A percentile compares a stretch with the other conserved stretches of the same genome.
Evolutionary conservation across 1,284 basidiomycete species (phyloP).

Genomic region (Trichosporon asahii): DNA sequence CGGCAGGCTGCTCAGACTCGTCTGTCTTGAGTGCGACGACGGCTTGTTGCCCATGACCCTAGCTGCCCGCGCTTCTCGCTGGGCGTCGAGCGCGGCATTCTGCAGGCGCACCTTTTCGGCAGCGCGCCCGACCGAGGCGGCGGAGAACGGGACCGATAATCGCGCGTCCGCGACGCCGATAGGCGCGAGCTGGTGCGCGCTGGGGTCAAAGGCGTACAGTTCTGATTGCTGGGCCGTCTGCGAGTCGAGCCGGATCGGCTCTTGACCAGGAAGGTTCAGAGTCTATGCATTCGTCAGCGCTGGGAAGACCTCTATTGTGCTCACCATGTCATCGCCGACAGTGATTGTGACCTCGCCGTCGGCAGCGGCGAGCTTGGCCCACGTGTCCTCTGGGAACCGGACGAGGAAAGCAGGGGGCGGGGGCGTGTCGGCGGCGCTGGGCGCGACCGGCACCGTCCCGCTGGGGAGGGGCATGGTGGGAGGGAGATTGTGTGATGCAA

Average conservation of each 20-base stretch:
- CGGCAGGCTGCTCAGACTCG: conserved; percentile 2
- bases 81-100: conserved; percentile 31
- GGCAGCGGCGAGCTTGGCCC: conserved; percentile 27
- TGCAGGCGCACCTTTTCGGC: conserved; percentile 36
- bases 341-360: conserved; percentile 24
- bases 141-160: conserved; percentile 34
- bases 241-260: conserved; percentile 29
- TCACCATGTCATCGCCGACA: conserved; percentile 34
- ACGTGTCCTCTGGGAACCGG: conserved; percentile 41
- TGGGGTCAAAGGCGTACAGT: conserved; percentile 25
- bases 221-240: conserved; percentile 33
- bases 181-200: conserved; percentile 22
- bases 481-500: neutral
- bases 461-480: conserved; percentile 30
- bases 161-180: conserved; percentile 41
- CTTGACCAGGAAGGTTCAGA: conserved; percentile 31
- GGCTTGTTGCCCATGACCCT: conserved; percentile 27
- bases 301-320: neutral
- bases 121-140: conserved; percentile 26
- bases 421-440: conserved; percentile 4
- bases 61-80: conserved; percentile 32
- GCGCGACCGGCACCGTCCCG: conserved; percentile 26
- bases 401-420: conserved; percentile 35
- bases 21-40: neutral
- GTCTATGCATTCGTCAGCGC: conserved; percentile 20